These are phyloP conservation scores for Conringia planisiliqua DNA, from an alignment of 345 rosid genomes.

Conservation along the genomic window DNA sequence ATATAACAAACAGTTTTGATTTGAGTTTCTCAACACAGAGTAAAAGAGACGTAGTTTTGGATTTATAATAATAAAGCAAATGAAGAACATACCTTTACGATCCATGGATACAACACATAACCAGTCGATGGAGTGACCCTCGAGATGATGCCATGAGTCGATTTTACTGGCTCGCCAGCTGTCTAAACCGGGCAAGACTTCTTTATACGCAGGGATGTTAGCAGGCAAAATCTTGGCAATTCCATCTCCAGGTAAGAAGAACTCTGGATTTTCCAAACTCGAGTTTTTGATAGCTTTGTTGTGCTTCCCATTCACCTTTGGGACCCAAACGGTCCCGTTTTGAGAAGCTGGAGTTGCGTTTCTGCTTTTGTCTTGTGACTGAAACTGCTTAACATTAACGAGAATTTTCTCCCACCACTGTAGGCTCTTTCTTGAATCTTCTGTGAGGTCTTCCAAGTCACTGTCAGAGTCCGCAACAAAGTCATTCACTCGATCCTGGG, in stretches of 20 bases:
- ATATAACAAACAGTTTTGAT: background rate
- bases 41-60: background rate
- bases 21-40: background rate
- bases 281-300: constrained; percentile 54
- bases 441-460: constrained; percentile 54
- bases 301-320: constrained; percentile 85
- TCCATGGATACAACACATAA: constrained; percentile 81
- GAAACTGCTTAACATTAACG: constrained; percentile 45
- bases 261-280: constrained; percentile 41
- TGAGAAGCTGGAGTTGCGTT: constrained; percentile 33
- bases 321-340: constrained; percentile 51
- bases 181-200: constrained; percentile 80
- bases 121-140: constrained; percentile 92
- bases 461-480: constrained; percentile 74
- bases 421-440: constrained; percentile 39
- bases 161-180: constrained; percentile 90
- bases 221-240: constrained; percentile 62
- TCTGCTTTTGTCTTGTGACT: constrained; percentile 39
- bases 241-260: constrained; percentile 58
- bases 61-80: background rate
- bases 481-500: constrained; percentile 63
- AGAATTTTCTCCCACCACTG: constrained; percentile 73
- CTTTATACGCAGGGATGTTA: constrained; percentile 60
- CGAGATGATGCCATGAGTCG: constrained; percentile 85
- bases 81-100: constrained; percentile 57